These are phyloP conservation scores for Penicillium brasilianum DNA, from an alignment of 2,329 filamentous ascomycete species.

Conservation along the genomic window DNA sequence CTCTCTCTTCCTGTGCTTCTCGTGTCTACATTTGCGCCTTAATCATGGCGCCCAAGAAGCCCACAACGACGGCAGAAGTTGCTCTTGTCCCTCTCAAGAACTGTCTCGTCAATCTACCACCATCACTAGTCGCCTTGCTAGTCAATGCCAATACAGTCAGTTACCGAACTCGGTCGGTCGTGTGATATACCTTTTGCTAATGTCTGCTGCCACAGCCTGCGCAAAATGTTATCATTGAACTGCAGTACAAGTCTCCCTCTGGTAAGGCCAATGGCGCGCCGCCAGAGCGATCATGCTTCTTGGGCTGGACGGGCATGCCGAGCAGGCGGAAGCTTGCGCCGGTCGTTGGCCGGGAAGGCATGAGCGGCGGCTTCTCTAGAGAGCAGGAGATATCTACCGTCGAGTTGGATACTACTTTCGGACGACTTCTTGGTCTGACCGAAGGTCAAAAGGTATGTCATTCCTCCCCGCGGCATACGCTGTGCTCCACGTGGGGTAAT, in stretches of 20 bases:
- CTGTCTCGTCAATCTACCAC: constrained; percentile 90
- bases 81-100: constrained; percentile 87
- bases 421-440: constrained; percentile 72
- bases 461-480: constrained; percentile 2
- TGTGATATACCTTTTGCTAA: constrained; percentile 25
- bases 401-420: constrained; percentile 87
- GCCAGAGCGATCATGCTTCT: constrained; percentile 73
- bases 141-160: constrained; percentile 88
- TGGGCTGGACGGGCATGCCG: constrained; percentile 98
- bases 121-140: constrained; percentile 80
- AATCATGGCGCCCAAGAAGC: constrained; percentile 54
- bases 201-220: constrained; percentile 64
- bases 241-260: constrained; percentile 71
- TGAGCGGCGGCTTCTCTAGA: constrained; percentile 64
- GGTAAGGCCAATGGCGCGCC: constrained; percentile 57
- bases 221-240: constrained; percentile 95
- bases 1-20: constrained; percentile 21
- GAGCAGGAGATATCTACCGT: constrained; percentile 79
- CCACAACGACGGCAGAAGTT: constrained; percentile 76
- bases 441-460: constrained; percentile 78
- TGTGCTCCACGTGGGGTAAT: constrained; percentile 39
- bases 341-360: constrained; percentile 74
- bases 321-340: constrained; percentile 82
- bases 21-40: constrained; percentile 26
- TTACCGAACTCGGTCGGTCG: constrained; percentile 19